Evolutionary conservation across 495 filamentous ascomycete genomes (phyloP).

Genomic region (Hypoxylon fragiforme): DNA sequence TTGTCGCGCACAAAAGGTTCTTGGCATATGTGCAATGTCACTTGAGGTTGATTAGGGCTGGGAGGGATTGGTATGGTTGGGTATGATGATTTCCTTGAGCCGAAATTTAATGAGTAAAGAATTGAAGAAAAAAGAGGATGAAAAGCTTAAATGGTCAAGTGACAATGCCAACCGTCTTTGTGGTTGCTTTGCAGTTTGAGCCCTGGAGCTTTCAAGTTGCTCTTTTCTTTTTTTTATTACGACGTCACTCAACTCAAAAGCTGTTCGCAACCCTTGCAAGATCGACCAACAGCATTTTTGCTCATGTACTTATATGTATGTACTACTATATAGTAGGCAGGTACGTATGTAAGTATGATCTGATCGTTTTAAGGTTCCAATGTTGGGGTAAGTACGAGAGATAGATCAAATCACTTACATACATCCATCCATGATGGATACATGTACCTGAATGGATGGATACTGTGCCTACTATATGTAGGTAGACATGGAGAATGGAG

Average conservation of each 20-base stretch:
- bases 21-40: constrained; percentile 35
- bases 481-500: too few relatives aligned
- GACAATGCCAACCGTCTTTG: constrained; percentile 23
- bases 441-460: too few relatives aligned
- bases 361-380: too few relatives aligned
- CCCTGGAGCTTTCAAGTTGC: too few relatives aligned
- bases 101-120: constrained; percentile 12
- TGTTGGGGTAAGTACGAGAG: too few relatives aligned
- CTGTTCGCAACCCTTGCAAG: constrained; percentile 4
- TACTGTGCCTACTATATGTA: too few relatives aligned
- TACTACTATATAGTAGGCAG: neutral
- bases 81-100: constrained; percentile 13
- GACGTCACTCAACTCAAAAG: too few relatives aligned
- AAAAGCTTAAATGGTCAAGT: constrained; percentile 31
- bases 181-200: constrained; percentile 10
- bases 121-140: neutral
- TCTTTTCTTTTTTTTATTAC: constrained; percentile 1
- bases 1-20: constrained; percentile 19
- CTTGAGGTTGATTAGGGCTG: constrained; percentile 28
- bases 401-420: too few relatives aligned
- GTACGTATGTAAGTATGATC: neutral
- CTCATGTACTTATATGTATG: neutral
- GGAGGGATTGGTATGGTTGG: constrained; percentile 22
- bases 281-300: neutral
- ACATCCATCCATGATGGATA: too few relatives aligned